Evolutionary conservation across 169 alveolate species (phyloP), one percentile per base, ranked within the genome.

Genomic region (Cryptosporidium sp.): DNA sequence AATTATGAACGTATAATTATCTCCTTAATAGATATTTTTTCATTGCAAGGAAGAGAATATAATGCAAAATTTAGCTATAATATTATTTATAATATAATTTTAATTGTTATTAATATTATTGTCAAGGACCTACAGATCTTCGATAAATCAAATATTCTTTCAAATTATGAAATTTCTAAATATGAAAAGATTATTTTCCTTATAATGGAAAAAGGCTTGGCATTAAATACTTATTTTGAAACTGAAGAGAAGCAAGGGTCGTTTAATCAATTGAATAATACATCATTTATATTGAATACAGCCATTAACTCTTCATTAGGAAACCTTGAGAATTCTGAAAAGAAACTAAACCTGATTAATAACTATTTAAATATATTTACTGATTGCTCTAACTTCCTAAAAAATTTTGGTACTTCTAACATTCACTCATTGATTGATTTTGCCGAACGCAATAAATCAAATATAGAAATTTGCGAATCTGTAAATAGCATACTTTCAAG

Each of bases 171-270:
- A 65, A 61, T 37, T 21, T 44, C 52, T 4, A 61, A 45, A n/a
- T 80, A 80, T 21, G 89, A 80, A 45, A 65, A 39, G 9, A 31
- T 80, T 31, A 33, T 73, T 73, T 18, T 52, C 6, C 56, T 73
- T 4, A 37, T 73, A 39, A 56, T 56, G 23, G 86, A 73, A 21
- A 60, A 39, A 37, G 33, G 52, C 26, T 21, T 60, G 3, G 29
- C 51, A 21, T 70, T 10, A 21, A 56, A 26, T 56, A 16, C 14
- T 56, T 56, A 5, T 56, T 56, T n/a, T 8, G 67, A 21, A 0
- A 9, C 3, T 1, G 37, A 26, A 21, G 12, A 3, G 23, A 9
- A 26, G 1, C 37, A 56, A 21, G 37, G 2, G 7, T 23, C 69
- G 8, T 29, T 7, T 14, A 65, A 31, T 33, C 33, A 26, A 65